phyloP scores from a whole-genome alignment of 495 filamentous ascomycete species.

The Alectoria sarmentosa region DNA sequence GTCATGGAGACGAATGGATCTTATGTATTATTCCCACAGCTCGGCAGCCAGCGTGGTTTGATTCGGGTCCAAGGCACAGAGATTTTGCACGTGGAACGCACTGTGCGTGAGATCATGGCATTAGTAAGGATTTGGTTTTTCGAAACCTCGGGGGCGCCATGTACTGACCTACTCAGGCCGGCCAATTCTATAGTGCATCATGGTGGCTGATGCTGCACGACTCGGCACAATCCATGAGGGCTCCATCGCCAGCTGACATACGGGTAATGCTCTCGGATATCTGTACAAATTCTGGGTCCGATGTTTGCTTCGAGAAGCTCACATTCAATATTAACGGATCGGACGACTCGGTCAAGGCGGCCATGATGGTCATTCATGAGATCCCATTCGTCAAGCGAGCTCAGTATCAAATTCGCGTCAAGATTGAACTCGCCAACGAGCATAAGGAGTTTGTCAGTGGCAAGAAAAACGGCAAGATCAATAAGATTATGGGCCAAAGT shows the following conservation, averaged over 20 bases:
- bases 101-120: constrained; percentile 89
- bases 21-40: constrained; percentile 79
- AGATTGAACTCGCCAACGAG: constrained; percentile 97
- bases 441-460: constrained; percentile 99
- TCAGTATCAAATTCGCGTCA: constrained; percentile 89
- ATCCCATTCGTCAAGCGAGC: constrained; percentile 82
- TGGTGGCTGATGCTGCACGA: constrained; percentile 89
- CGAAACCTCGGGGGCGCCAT: not conserved
- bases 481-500: constrained; percentile 99
- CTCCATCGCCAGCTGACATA: constrained; percentile 69
- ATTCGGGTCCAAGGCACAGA: constrained; percentile 90
- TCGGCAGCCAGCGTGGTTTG: constrained; percentile 69
- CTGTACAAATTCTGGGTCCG: constrained; percentile 89
- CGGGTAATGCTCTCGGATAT: constrained; percentile 90
- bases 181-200: constrained; percentile 94
- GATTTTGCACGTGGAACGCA: constrained; percentile 86
- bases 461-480: constrained; percentile 99
- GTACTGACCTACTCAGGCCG: constrained; percentile 53
- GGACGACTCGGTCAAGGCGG: constrained; percentile 90
- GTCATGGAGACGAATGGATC: constrained; percentile 96
- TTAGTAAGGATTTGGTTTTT: constrained; percentile 49
- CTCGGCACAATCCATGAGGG: constrained; percentile 51
- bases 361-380: constrained; percentile 85
- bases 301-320: constrained; percentile 88
- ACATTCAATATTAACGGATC: constrained; percentile 91